These are phyloP conservation scores for Calonectria pseudoreteaudii DNA, from an alignment of 2,329 filamentous ascomycete genomes.

Conservation along the genomic window DNA sequence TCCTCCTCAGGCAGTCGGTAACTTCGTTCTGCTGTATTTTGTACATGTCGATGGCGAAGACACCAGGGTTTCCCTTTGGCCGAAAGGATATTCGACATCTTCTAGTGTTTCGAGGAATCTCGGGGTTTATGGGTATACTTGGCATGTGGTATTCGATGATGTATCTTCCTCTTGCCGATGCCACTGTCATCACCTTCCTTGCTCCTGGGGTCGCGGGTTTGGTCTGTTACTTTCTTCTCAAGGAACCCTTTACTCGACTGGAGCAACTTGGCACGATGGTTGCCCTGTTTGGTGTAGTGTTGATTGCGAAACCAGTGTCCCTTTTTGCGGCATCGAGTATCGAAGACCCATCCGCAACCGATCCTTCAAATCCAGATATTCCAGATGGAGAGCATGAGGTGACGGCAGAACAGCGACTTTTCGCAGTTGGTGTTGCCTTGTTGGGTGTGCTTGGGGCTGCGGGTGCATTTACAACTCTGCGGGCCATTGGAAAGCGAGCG, in stretches of 20 bases:
- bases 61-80: conserved; percentile 79
- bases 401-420: conserved; percentile 74
- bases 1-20: conserved; percentile 83
- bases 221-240: conserved; percentile 78
- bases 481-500: conserved; percentile 82
- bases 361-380: conserved; percentile 34
- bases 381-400: conserved; percentile 50
- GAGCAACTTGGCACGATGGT: conserved; percentile 82
- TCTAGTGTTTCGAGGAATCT: conserved; percentile 74
- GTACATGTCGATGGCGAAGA: conserved; percentile 80
- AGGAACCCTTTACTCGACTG: conserved; percentile 81
- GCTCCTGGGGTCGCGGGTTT: conserved; percentile 83
- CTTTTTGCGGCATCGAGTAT: conserved; percentile 56
- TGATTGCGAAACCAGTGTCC: conserved; percentile 80
- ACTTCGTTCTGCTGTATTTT: conserved; percentile 74
- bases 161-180: conserved; percentile 87
- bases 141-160: conserved; percentile 76
- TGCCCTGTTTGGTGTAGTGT: conserved; percentile 81
- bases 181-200: conserved; percentile 90
- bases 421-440: conserved; percentile 78
- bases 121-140: conserved; percentile 83
- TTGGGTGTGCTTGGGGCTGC: conserved; percentile 83
- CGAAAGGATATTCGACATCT: conserved; percentile 73
- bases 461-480: conserved; percentile 79
- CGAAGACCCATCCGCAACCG: conserved; percentile 34